Evolutionary conservation across 1,284 basidiomycete species (phyloP).

Genomic region (Heterobasidion annosum): DNA sequence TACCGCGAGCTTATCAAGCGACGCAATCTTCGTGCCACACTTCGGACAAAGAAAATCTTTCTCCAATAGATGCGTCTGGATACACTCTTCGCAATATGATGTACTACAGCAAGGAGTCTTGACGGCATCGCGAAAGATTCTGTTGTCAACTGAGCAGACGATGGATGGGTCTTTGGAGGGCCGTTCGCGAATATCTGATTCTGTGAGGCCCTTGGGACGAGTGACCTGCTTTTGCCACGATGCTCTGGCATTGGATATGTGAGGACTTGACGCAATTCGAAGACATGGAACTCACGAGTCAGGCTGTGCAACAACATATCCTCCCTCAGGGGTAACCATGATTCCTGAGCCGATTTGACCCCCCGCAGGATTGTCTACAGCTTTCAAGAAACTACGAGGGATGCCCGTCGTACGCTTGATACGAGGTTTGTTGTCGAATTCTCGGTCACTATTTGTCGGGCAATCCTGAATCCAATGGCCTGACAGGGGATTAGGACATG

Average conservation of each 20-base stretch:
- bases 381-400: constrained; percentile 94
- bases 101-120: constrained; percentile 88
- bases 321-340: constrained; percentile 96
- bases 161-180: constrained; percentile 73
- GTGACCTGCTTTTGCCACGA: constrained; percentile 91
- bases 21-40: constrained; percentile 79
- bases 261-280: constrained; percentile 2
- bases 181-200: constrained; percentile 78
- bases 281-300: constrained; percentile 60
- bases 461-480: constrained; percentile 99
- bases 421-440: constrained; percentile 89
- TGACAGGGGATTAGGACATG: constrained; percentile 20
- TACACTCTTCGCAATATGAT: constrained; percentile 92
- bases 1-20: constrained; percentile 73
- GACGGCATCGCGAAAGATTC: constrained; percentile 83
- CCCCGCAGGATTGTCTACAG: constrained; percentile 80
- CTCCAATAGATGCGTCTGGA: constrained; percentile 84
- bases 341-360: constrained; percentile 75
- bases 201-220: constrained; percentile 71
- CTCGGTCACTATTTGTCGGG: constrained; percentile 93
- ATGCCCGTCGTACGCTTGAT: constrained; percentile 98
- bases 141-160: constrained; percentile 83
- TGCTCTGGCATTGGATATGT: constrained; percentile 35
- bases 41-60: constrained; percentile 88
- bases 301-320: constrained; percentile 91